Base-by-base conservation (phyloP, 768 basidiomycete genomes). In the Mycena vulgaris region DNA sequence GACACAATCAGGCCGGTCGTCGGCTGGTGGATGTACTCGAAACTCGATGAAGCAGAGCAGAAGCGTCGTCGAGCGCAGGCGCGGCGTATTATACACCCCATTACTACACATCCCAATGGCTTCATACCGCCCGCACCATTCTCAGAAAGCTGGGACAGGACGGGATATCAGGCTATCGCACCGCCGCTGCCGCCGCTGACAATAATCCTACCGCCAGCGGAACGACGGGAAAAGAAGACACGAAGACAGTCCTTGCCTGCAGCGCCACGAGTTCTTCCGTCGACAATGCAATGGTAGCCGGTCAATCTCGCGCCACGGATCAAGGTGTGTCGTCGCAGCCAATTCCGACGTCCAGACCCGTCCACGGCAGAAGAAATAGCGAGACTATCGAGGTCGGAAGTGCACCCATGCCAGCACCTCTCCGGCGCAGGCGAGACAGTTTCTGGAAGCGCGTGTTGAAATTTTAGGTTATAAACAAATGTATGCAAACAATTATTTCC, bases 21-120 rank as follows among this genome's bases (percentile, higher is more conserved):
- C 28, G 57, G 23, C 2, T 58, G 57, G 57, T 58, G 57, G 57
- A 45, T 58, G 37, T 58, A 42, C 28, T 17, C 57, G n/a, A 58
- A 58, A 27, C 39, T 58, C 23, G 47, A 48, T 23, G 47, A 48
- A 45, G 19, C 42, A n/a, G n/a, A n/a, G n/a, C n/a, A n/a, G n/a
- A n/a, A n/a, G 42, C 42, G 42, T 6, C 42, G 42, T 5, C 42
- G 42, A 5, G 42, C 9, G 17, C 5, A 45, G 7, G 42, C 42
- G 17, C 13, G 17, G 21, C 42, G 17, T 17, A n/a, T n/a, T n/a
- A n/a, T n/a, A n/a, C n/a, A n/a, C n/a, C n/a, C n/a, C n/a, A n/a
- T n/a, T n/a, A n/a, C n/a, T n/a, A n/a, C n/a, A n/a, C n/a, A n/a
- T n/a, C n/a, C n/a, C n/a, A n/a, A n/a, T n/a, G n/a, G n/a, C n/a